These are phyloP conservation scores for Colletotrichum sp. DNA, from an alignment of 2,329 filamentous ascomycete genomes.

Conservation along the genomic window DNA sequence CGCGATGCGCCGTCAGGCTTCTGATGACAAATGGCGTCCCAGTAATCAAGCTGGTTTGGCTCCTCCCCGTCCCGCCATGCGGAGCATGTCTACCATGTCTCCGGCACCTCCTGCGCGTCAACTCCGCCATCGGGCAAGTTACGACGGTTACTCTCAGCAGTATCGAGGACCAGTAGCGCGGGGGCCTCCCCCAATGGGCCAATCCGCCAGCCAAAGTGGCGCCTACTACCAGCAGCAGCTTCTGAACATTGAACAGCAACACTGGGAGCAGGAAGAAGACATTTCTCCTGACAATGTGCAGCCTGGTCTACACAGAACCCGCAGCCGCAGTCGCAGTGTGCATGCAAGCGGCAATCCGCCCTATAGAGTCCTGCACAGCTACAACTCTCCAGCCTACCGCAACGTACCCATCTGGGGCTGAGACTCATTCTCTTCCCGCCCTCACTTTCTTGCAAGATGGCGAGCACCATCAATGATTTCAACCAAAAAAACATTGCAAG, in stretches of 20 bases:
- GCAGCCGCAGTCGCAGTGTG: slow-evolving; percentile 3
- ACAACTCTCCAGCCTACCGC: slow-evolving; percentile 62
- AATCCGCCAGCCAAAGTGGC: background rate
- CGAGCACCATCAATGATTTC: background rate
- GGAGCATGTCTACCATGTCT: background rate
- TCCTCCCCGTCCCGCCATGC: background rate
- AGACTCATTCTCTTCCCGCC: background rate
- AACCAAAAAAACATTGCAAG: background rate
- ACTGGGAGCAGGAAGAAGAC: slow-evolving; percentile 30
- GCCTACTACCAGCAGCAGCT: slow-evolving; percentile 21
- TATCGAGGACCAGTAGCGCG: slow-evolving; percentile 21
- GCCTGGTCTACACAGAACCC: slow-evolving; percentile 29
- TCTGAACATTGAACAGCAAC: slow-evolving; percentile 22
- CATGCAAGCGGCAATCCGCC: slow-evolving; percentile 34
- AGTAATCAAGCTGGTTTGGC: background rate
- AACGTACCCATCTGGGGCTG: slow-evolving; percentile 62
- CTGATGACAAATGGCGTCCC: background rate
- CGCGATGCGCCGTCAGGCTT: slow-evolving; percentile 12
- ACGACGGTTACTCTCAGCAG: slow-evolving; percentile 28
- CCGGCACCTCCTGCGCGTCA: slow-evolving; percentile 13
- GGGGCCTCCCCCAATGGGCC: slow-evolving; percentile 10
- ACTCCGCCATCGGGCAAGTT: slow-evolving; percentile 38
- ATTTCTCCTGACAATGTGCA: slow-evolving; percentile 30
- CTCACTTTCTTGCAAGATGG: slow-evolving; percentile 6
- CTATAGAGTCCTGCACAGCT: slow-evolving; percentile 62